Percentiles rank a stretch among this genome's conserved stretches.
These are phyloP conservation scores for Pythium coloratum DNA, from an alignment of 352 stramenopile genomes.

Conservation along the genomic window DNA sequence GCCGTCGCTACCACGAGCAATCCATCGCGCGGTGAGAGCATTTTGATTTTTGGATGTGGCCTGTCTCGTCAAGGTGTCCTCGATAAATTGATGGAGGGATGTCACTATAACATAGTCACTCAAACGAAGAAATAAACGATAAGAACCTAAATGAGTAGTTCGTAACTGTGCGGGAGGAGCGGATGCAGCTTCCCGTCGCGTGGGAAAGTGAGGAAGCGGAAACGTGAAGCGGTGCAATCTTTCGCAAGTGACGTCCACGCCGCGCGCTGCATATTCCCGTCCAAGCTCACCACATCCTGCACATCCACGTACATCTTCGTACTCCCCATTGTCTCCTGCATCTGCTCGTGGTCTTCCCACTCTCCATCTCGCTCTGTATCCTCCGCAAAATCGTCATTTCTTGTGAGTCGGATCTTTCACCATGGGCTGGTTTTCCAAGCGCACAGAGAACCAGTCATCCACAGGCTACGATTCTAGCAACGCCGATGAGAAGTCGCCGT, in stretches of 20 bases:
- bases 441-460: not conserved
- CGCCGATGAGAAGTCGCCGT: slow-evolving; percentile 57
- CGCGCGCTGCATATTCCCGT: not conserved
- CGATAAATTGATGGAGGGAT: slow-evolving; percentile 2
- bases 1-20: slow-evolving; percentile 22
- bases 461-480: slow-evolving; percentile 13
- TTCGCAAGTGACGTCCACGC: not conserved
- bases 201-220: not conserved
- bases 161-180: not conserved
- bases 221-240: not conserved
- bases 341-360: not conserved
- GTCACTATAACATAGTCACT: not conserved
- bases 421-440: slow-evolving; percentile 15
- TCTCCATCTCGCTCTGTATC: not conserved
- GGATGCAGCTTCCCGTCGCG: not conserved
- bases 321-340: slow-evolving; percentile 5
- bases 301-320: not conserved
- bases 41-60: not conserved
- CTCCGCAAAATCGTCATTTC: not conserved
- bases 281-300: not conserved
- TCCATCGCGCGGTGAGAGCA: slow-evolving; percentile 27
- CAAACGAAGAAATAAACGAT: not conserved
- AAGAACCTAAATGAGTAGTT: not conserved
- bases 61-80: not conserved
- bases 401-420: not conserved